These are phyloP conservation scores for Lachnellula hyalina DNA, from an alignment of 2,329 filamentous ascomycete species.

Conservation along the genomic window DNA sequence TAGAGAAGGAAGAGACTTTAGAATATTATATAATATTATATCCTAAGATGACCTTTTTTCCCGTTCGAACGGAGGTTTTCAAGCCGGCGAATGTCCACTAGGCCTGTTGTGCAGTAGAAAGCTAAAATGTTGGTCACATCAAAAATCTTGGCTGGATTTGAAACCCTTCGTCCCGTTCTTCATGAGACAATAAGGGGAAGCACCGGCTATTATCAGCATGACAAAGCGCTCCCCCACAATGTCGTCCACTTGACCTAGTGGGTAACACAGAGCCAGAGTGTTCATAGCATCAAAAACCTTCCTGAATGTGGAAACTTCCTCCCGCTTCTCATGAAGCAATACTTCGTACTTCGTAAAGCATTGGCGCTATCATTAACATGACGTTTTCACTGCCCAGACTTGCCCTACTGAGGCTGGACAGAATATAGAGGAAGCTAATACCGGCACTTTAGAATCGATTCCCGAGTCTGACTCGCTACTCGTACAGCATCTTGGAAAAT, in stretches of 20 bases:
- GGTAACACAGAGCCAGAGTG: not conserved
- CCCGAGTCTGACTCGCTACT: too few relatives aligned
- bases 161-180: not conserved
- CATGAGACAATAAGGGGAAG: too few relatives aligned
- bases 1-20: not conserved
- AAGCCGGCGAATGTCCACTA: not conserved
- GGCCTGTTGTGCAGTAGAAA: too few relatives aligned
- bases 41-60: not conserved
- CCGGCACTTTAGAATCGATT: too few relatives aligned
- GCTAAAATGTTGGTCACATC: too few relatives aligned
- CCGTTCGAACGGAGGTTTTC: not conserved
- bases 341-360: too few relatives aligned
- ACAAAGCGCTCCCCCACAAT: not conserved
- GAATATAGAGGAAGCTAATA: too few relatives aligned
- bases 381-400: too few relatives aligned
- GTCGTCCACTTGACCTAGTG: not conserved
- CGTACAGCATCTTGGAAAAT: too few relatives aligned
- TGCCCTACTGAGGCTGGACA: not conserved
- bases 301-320: not conserved
- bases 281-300: not conserved
- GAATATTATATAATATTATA: not conserved
- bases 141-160: not conserved
- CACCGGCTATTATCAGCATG: too few relatives aligned
- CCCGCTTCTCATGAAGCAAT: not conserved
- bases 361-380: not conserved